Evolutionary conservation across 805 yeast genomes (phyloP).

Genomic region (Lipomyces yamadae): DNA sequence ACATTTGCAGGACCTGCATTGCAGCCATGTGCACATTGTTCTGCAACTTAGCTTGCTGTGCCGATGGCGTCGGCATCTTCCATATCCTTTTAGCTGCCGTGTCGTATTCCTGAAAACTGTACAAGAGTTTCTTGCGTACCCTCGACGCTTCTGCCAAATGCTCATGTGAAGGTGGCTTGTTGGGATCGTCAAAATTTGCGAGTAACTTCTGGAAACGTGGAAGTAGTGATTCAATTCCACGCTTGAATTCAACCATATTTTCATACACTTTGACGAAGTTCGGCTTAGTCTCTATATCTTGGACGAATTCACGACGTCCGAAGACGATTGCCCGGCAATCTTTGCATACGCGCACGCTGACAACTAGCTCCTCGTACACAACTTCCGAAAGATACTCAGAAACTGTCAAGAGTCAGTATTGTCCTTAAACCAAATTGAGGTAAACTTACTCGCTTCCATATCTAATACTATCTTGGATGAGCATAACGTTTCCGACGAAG

Average conservation of each 20-base stretch:
- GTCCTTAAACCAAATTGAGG: neutral
- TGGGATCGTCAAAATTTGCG: slow-evolving; percentile 46
- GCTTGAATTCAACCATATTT: slow-evolving; percentile 49
- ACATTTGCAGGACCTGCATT: slow-evolving; percentile 65
- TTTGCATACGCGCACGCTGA: slow-evolving; percentile 64
- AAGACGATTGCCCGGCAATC: slow-evolving; percentile 69
- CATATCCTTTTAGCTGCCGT: slow-evolving; percentile 53
- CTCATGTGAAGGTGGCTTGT: slow-evolving; percentile 42
- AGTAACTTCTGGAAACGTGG: slow-evolving; percentile 54
- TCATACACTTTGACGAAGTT: slow-evolving; percentile 51
- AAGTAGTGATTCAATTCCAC: slow-evolving; percentile 48
- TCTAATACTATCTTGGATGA: slow-evolving; percentile 58
- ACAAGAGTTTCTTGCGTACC: slow-evolving; percentile 53
- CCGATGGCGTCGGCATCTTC: slow-evolving; percentile 45
- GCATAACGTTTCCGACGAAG: slow-evolving; percentile 63
- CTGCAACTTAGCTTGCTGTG: slow-evolving; percentile 55
- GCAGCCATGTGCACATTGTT: slow-evolving; percentile 62
- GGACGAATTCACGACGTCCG: slow-evolving; percentile 55
- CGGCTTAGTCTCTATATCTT: slow-evolving; percentile 48
- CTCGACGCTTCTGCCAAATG: slow-evolving; percentile 48
- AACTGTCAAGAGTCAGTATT: slow-evolving; percentile 14
- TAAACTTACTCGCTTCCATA: slow-evolving; percentile 18
- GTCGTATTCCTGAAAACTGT: slow-evolving; percentile 59
- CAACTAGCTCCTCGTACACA: slow-evolving; percentile 29
- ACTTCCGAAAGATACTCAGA: slow-evolving; percentile 26